Evolutionary conservation across 441 rosid genomes (phyloP).

Genomic region (Populus trichocarpa): DNA sequence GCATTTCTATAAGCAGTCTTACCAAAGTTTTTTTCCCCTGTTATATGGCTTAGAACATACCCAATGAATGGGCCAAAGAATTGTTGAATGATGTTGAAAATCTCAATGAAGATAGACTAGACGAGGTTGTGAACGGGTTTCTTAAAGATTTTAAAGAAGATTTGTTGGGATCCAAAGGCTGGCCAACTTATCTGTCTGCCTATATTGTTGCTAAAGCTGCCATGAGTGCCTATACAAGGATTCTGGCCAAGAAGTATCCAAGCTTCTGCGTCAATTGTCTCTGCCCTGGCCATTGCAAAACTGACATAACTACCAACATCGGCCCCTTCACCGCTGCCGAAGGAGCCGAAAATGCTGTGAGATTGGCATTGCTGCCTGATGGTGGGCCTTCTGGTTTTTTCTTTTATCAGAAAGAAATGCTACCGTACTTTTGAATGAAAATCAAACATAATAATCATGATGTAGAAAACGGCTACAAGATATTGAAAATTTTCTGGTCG

Average conservation of each 20-base stretch:
- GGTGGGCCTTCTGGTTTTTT: too few relatives aligned
- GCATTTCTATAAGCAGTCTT: not conserved
- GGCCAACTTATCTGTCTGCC: too few relatives aligned
- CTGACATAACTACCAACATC: constrained; percentile 38
- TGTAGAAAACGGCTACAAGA: not conserved
- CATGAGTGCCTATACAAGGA: too few relatives aligned
- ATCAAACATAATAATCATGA: not conserved
- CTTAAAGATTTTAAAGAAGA: too few relatives aligned
- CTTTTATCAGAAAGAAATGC: constrained; percentile 28
- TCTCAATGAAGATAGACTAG: too few relatives aligned
- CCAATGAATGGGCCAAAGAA: constrained; percentile 42
- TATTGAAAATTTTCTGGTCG: not conserved
- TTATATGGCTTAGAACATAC: constrained; percentile 27
- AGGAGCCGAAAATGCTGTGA: constrained; percentile 50
- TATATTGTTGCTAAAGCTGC: too few relatives aligned
- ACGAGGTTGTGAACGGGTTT: too few relatives aligned
- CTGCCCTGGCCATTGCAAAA: constrained; percentile 25
- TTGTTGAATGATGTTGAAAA: constrained; percentile 42
- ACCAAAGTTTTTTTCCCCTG: not conserved
- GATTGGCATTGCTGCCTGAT: constrained; percentile 49
- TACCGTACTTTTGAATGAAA: constrained; percentile 32
- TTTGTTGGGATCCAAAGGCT: too few relatives aligned
- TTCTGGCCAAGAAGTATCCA: too few relatives aligned
- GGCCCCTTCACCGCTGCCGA: constrained; percentile 41
- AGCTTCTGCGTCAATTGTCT: too few relatives aligned